phyloP scores from a whole-genome alignment of 345 rosid species.

The Linum tenue region DNA sequence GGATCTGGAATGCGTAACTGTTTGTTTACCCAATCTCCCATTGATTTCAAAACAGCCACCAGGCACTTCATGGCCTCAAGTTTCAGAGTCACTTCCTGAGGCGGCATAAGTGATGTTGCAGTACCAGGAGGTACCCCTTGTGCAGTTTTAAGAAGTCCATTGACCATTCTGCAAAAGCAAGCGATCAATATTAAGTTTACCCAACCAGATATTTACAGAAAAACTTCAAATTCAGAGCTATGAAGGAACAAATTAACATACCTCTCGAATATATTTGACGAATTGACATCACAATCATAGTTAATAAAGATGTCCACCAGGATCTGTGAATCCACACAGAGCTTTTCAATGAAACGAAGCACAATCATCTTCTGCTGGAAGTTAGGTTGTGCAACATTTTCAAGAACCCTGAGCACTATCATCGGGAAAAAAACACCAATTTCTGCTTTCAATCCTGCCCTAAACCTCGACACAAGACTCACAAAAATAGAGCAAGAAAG shows the following conservation, averaged over 20 bases:
- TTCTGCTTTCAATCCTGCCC: constrained; percentile 99
- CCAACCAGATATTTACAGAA: background rate
- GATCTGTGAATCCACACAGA: constrained; percentile 93
- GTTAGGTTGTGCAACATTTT: constrained; percentile 97
- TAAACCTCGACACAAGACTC: constrained; percentile 91
- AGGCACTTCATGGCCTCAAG: constrained; percentile 97
- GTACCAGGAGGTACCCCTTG: constrained; percentile 93
- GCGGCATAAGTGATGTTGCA: constrained; percentile 71
- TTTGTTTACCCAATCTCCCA: constrained; percentile 99
- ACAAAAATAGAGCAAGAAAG: constrained; percentile 99
- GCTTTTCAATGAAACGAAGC: constrained; percentile 92
- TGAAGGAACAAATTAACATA: constrained; percentile 20
- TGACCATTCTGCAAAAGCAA: constrained; percentile 74
- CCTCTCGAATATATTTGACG: constrained; percentile 99
- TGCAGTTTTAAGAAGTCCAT: constrained; percentile 99
- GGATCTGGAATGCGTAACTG: constrained; percentile 92
- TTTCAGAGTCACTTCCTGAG: constrained; percentile 87
- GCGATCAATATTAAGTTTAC: constrained; percentile 8
- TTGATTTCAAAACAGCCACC: constrained; percentile 81
- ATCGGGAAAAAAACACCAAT: constrained; percentile 99
- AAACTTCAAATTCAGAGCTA: background rate
- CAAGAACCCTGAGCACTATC: constrained; percentile 94
- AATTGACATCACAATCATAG: constrained; percentile 99
- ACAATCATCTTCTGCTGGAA: constrained; percentile 98
- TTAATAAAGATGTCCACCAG: constrained; percentile 94